phyloP scores from a whole-genome alignment of 2,329 filamentous ascomycete species.

The Aspergillus floridensis region DNA sequence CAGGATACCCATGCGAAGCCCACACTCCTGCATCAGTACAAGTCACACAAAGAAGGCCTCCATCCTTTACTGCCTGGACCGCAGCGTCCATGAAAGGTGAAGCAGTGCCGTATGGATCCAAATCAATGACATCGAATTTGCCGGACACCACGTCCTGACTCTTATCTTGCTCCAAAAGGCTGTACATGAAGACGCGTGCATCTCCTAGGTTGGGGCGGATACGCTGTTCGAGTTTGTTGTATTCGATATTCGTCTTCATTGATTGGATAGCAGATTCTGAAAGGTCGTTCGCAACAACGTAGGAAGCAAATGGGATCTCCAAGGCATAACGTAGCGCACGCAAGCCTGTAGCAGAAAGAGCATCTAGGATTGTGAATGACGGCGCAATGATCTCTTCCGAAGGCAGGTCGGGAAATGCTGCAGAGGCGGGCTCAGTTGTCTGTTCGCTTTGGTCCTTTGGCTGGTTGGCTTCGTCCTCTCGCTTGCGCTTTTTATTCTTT shows the following conservation, averaged over 20 bases:
- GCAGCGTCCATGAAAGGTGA: slow-evolving; percentile 90
- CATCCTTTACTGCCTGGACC: slow-evolving; percentile 80
- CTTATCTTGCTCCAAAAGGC: slow-evolving; percentile 51
- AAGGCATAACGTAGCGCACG: slow-evolving; percentile 87
- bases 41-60: slow-evolving; percentile 88
- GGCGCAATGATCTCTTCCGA: slow-evolving; percentile 36
- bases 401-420: slow-evolving; percentile 5
- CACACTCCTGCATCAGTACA: slow-evolving; percentile 96
- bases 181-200: slow-evolving; percentile 90
- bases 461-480: slow-evolving; percentile 25
- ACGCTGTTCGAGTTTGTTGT: slow-evolving; percentile 72
- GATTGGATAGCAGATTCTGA: slow-evolving; percentile 72
- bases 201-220: slow-evolving; percentile 75
- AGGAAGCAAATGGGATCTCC: slow-evolving; percentile 81
- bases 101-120: slow-evolving; percentile 94
- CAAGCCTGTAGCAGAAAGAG: slow-evolving; percentile 88
- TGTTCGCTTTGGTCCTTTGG: slow-evolving; percentile 22
- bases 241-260: slow-evolving; percentile 78
- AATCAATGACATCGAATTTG: slow-evolving; percentile 89
- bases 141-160: slow-evolving; percentile 43
- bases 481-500: slow-evolving; percentile 41
- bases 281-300: slow-evolving; percentile 86
- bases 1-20: slow-evolving; percentile 88
- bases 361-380: slow-evolving; percentile 83
- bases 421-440: slow-evolving; percentile 10